Conservation (phyloP, 1,284 basidiomycete species). For the Trichosporon sp. region DNA sequence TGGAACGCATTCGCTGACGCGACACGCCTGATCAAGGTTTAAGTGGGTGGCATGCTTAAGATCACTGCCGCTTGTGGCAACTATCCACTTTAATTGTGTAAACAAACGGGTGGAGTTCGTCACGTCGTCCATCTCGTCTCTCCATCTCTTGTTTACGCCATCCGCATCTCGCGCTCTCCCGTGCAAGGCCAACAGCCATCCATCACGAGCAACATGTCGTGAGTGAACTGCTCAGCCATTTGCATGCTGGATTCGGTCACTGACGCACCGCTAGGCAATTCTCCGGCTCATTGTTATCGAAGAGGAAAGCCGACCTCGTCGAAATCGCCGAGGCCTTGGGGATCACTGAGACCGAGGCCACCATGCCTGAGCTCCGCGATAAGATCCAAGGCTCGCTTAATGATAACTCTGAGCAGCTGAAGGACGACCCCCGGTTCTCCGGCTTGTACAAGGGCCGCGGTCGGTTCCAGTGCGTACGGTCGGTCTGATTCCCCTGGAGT, state of each 20-base stretch:
- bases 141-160: not conserved
- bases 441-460: slow-evolving; percentile 42
- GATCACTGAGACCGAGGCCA: slow-evolving; percentile 34
- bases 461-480: slow-evolving; percentile 17
- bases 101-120: slow-evolving; percentile 2
- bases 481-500: not conserved
- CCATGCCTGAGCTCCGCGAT: slow-evolving; percentile 40
- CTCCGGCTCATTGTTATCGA: slow-evolving; percentile 44
- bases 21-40: slow-evolving; percentile 8
- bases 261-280: slow-evolving; percentile 31
- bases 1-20: slow-evolving; percentile 2
- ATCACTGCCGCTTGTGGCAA: slow-evolving; percentile 10
- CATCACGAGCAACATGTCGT: slow-evolving; percentile 29
- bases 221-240: slow-evolving; percentile 20
- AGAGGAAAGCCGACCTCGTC: slow-evolving; percentile 49
- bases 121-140: not conserved
- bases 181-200: slow-evolving; percentile 9
- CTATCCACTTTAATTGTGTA: slow-evolving; percentile 7
- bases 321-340: slow-evolving; percentile 50
- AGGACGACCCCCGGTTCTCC: slow-evolving; percentile 42
- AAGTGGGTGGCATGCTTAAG: slow-evolving; percentile 15
- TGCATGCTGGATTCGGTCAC: not conserved
- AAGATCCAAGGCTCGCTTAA: slow-evolving; percentile 47
- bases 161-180: slow-evolving; percentile 14
- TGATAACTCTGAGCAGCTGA: slow-evolving; percentile 36